A percentile compares a stretch with the other conserved stretches of the same genome.
These are phyloP conservation scores for Curvularia eragrostidis DNA, from an alignment of 2,329 filamentous ascomycete genomes.

Conservation along the genomic window DNA sequence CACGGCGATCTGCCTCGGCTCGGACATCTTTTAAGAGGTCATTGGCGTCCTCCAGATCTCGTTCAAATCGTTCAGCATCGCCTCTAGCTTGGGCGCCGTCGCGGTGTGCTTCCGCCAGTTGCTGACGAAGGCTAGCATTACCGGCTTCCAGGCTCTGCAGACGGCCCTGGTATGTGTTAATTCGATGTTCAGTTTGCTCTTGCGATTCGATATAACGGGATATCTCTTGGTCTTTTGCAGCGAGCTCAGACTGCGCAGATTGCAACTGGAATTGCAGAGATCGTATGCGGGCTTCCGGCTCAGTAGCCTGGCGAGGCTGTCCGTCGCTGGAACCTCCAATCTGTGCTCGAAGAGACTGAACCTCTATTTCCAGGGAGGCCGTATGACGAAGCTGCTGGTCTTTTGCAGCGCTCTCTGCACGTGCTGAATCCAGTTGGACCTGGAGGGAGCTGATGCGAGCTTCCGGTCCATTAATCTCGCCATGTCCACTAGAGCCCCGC, in stretches of 20 bases:
- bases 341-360: constrained; percentile 1
- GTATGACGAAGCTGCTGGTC: constrained; percentile 4
- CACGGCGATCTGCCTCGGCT: constrained; percentile 36
- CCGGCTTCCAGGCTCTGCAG: constrained; percentile 40
- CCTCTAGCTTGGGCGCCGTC: constrained; percentile 33
- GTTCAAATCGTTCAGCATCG: constrained; percentile 36
- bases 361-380: background rate
- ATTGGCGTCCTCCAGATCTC: constrained; percentile 34
- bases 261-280: constrained; percentile 31
- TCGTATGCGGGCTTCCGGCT: constrained; percentile 13
- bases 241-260: constrained; percentile 24
- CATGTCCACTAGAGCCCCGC: background rate
- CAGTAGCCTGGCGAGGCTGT: constrained; percentile 6
- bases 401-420: constrained; percentile 4
- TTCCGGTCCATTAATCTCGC: constrained; percentile 5
- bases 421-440: background rate
- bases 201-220: constrained; percentile 32
- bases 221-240: constrained; percentile 36
- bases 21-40: constrained; percentile 37
- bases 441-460: constrained; percentile 3
- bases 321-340: background rate
- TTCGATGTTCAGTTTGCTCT: constrained; percentile 33
- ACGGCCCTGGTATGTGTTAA: constrained; percentile 38
- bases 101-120: constrained; percentile 42
- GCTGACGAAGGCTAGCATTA: constrained; percentile 39